Evolutionary conservation across 148 eudicot species (phyloP).

Genomic region (Fagopyrum esculentum): DNA sequence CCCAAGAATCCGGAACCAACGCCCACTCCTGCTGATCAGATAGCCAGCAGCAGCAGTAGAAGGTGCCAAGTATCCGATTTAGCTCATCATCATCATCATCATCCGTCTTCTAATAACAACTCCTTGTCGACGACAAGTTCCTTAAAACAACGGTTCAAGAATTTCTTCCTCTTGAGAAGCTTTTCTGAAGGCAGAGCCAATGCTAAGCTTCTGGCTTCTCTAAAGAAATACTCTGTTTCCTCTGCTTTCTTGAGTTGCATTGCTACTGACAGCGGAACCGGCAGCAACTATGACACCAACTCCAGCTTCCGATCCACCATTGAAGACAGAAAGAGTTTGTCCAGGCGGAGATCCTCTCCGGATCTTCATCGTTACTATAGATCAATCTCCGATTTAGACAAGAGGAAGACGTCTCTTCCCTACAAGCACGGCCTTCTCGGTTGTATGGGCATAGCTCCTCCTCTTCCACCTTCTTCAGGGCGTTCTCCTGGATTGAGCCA

Average conservation of each 20-base stretch:
- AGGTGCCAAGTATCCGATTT: constrained; percentile 31
- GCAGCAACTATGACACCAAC: neutral
- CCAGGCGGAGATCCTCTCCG: neutral
- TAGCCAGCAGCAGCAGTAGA: constrained; percentile 21
- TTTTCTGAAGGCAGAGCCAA: constrained; percentile 70
- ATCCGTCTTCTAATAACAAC: neutral
- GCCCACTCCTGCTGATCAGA: constrained; percentile 3
- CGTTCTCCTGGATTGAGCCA: neutral
- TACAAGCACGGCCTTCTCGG: constrained; percentile 30
- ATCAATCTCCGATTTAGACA: constrained; percentile 17
- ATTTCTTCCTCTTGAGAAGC: constrained; percentile 64
- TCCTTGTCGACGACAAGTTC: constrained; percentile 19
- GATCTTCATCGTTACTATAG: constrained; percentile 14
- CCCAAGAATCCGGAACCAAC: neutral
- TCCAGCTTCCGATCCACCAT: neutral
- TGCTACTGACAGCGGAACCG: neutral
- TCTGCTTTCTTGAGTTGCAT: neutral
- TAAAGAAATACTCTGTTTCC: constrained; percentile 24
- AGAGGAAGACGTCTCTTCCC: constrained; percentile 17
- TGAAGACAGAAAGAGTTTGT: neutral
- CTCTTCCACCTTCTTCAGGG: neutral
- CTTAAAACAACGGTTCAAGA: constrained; percentile 57
- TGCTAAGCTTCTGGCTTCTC: constrained; percentile 3
- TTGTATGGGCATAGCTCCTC: constrained; percentile 15
- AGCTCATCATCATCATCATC: neutral